phyloP scores from a whole-genome alignment of 1,139 yeast genomes.

The Blastobotrys proliferans region DNA sequence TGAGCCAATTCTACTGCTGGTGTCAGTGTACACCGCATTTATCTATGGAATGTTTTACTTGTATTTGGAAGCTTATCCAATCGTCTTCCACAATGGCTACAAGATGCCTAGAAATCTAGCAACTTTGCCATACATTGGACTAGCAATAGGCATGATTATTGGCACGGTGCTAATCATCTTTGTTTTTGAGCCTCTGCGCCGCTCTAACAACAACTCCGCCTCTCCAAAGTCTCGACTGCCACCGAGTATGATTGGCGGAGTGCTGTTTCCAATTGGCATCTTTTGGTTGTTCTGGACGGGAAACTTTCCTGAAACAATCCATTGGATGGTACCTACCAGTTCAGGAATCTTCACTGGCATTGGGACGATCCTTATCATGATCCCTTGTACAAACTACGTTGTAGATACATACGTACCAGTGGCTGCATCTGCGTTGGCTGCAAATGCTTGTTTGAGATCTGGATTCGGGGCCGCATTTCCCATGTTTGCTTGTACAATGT shows the following conservation, averaged over 20 bases:
- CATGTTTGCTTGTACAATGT: conserved; percentile 70
- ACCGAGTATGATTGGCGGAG: conserved; percentile 66
- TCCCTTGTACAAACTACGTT: conserved; percentile 70
- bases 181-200: conserved; percentile 24
- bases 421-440: conserved; percentile 88
- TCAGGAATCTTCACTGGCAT: conserved; percentile 68
- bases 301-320: conserved; percentile 57
- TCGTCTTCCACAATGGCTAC: conserved; percentile 62
- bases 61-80: conserved; percentile 72
- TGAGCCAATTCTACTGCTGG: conserved; percentile 66
- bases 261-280: conserved; percentile 67
- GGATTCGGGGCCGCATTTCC: conserved; percentile 73
- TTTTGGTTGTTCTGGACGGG: conserved; percentile 87
- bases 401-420: conserved; percentile 70
- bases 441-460: conserved; percentile 78
- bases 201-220: background rate
- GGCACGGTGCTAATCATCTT: conserved; percentile 10
- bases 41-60: conserved; percentile 80
- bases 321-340: conserved; percentile 77
- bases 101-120: conserved; percentile 49
- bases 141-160: conserved; percentile 47
- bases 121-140: conserved; percentile 35
- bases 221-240: conserved; percentile 72
- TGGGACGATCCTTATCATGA: conserved; percentile 69
- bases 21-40: conserved; percentile 73